Percentiles rank a stretch among this genome's conserved stretches.
Conservation (phyloP, 2,329 filamentous ascomycete genomes). For the Clarireedia homoeocarpa region DNA sequence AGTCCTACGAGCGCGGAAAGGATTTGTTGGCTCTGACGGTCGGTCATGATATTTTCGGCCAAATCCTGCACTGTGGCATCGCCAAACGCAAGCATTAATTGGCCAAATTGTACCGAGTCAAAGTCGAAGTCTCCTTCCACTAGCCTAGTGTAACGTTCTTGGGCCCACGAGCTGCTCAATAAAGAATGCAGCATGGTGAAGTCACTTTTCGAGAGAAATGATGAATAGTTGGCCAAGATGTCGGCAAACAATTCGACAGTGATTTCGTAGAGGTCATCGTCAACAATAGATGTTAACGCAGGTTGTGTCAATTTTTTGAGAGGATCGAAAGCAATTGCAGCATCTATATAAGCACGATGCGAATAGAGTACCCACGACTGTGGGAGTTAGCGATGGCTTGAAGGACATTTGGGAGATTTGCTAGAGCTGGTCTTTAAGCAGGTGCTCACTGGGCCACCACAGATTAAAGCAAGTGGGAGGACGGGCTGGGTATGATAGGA, state of each 20-base stretch:
- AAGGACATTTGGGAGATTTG: not conserved
- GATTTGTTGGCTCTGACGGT: conserved; percentile 41
- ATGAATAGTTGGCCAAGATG: conserved; percentile 54
- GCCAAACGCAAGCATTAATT: conserved; percentile 60
- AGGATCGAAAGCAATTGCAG: conserved; percentile 47
- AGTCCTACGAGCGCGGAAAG: conserved; percentile 56
- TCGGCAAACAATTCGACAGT: conserved; percentile 60
- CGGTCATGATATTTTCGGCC: conserved; percentile 43
- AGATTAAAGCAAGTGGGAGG: too few relatives aligned
- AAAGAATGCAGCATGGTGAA: conserved; percentile 49
- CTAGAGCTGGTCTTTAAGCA: not conserved
- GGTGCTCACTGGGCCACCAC: too few relatives aligned
- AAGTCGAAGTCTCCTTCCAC: conserved; percentile 54
- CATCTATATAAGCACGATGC: conserved; percentile 52
- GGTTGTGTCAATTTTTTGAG: conserved; percentile 53
- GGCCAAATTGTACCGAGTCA: conserved; percentile 56
- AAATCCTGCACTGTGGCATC: conserved; percentile 56
- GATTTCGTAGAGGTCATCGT: conserved; percentile 49
- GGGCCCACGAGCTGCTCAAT: conserved; percentile 53
- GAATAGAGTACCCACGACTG: conserved; percentile 70
- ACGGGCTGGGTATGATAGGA: not conserved
- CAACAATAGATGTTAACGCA: conserved; percentile 52
- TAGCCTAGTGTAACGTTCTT: conserved; percentile 46
- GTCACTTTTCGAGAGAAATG: conserved; percentile 52
- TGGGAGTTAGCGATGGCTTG: conserved; percentile 9